Evolutionary conservation across 495 filamentous ascomycete species (phyloP), one percentile per base, ranked within the genome.

Genomic region (Neurospora sp.): DNA sequence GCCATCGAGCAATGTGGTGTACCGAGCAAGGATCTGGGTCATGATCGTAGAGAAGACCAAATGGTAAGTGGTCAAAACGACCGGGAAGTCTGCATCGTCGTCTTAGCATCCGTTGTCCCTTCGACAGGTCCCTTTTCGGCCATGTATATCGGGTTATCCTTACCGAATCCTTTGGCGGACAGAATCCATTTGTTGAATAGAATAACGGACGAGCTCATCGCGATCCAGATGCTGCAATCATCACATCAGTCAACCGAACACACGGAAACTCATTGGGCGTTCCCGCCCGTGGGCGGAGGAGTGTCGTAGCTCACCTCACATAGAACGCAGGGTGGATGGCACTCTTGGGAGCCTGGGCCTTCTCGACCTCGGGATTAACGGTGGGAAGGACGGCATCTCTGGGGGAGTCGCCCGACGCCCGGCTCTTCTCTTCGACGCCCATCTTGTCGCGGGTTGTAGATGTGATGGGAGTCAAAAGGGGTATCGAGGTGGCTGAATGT

Each of bases 131-230:
- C 71, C 46, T 20, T 27, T 22, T 31, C 12, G 53, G 27, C 27
- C 5, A 66, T 31, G 27, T 66, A 16, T 14, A 20, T 12, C 37
- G 37, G 39, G 22, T 69, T 41, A 66, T 70, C 83, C 93, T 90
- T 87, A 96, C 93, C 85, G 86, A 98, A 99, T 70, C 91, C 85
- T 75, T 89, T 87, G 38, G 89, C 92, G 78, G 92, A 89, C 71
- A 98, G 88, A 75, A 99, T 94, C 89, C 92, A 95, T 89, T 99
- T 99, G 91, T 99, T 98, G 91, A 97, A 99, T 59, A 98, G 84
- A 77, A 99, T 99, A 75, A 97, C 93, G 75, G 89, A 92, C 40
- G 95, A 97, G 80, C 94, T 97, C 77, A 97, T 84, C 71, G 89
- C 81, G 75, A 99, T 98, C 96, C 96, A 99, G 79, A 88, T 83